Conservation (phyloP, 345 rosid genomes). For the Punica granatum region DNA sequence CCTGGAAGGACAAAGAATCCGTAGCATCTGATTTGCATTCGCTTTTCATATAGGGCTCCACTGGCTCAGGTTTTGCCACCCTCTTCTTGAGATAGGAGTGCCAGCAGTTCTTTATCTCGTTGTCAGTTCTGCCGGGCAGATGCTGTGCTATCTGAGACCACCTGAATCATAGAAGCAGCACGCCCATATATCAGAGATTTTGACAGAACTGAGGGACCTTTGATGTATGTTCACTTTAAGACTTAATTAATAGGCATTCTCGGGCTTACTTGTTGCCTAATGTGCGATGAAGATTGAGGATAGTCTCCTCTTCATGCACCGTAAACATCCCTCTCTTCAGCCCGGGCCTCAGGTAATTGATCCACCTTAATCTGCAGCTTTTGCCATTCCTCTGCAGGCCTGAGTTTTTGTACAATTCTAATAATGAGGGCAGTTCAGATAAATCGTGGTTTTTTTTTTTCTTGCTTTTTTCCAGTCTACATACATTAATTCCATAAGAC, state of each 20-base stretch:
- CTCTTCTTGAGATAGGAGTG: conserved; percentile 69
- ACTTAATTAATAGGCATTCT: too few species aligned
- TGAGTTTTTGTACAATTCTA: conserved; percentile 17
- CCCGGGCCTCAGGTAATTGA: conserved; percentile 83
- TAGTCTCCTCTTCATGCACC: conserved; percentile 54
- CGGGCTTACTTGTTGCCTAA: conserved; percentile 76
- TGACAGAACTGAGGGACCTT: not conserved
- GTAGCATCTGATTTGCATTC: not conserved
- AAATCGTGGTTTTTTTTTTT: not conserved
- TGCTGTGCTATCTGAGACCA: conserved; percentile 80
- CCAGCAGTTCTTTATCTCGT: conserved; percentile 3
- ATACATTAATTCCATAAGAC: too few species aligned
- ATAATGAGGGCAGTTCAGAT: not conserved
- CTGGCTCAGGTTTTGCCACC: conserved; percentile 26
- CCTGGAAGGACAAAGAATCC: not conserved
- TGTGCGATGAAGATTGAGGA: conserved; percentile 52
- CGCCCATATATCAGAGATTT: too few species aligned
- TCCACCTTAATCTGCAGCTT: conserved; percentile 90
- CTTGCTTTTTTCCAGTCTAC: too few species aligned
- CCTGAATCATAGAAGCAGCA: conserved; percentile 17
- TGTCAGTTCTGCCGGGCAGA: conserved; percentile 39
- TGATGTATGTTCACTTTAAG: not conserved
- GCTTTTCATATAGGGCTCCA: not conserved
- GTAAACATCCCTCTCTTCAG: conserved; percentile 56
- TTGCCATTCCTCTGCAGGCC: conserved; percentile 85